Conservation (phyloP, 2,329 filamentous ascomycete species). For the Curvularia sp. region DNA sequence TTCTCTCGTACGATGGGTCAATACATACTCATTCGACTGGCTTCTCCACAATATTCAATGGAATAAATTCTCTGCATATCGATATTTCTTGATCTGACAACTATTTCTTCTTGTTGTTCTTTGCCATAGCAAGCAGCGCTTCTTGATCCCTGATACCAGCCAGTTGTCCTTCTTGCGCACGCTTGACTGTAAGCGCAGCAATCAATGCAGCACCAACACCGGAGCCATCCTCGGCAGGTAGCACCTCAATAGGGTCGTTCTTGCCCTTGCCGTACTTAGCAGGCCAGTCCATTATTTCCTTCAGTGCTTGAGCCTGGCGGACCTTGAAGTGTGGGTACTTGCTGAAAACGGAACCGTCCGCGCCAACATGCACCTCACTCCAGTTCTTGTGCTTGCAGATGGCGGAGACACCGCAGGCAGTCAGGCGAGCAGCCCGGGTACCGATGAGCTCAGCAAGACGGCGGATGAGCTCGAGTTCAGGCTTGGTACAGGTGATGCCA, state of each 20-base stretch:
- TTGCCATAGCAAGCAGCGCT: constrained; percentile 49
- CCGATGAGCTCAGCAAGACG: constrained; percentile 92
- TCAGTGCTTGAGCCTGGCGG: constrained; percentile 84
- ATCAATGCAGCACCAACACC: constrained; percentile 98
- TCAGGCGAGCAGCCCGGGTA: constrained; percentile 89
- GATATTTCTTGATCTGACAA: neutral
- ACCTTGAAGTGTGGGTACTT: constrained; percentile 99
- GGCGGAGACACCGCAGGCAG: constrained; percentile 91
- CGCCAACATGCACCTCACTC: constrained; percentile 87
- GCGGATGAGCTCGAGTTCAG: constrained; percentile 88
- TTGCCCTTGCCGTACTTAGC: constrained; percentile 72
- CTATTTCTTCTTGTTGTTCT: constrained; percentile 18
- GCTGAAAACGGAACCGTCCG: constrained; percentile 97
- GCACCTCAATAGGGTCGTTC: constrained; percentile 77
- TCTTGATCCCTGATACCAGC: constrained; percentile 63
- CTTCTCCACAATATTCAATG: too few species aligned
- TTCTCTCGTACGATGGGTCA: too few species aligned
- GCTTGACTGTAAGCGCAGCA: constrained; percentile 72
- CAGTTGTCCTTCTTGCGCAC: constrained; percentile 65
- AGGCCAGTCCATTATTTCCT: constrained; percentile 95
- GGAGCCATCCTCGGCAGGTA: constrained; percentile 92
- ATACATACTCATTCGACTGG: too few species aligned
- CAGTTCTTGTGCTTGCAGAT: constrained; percentile 97
- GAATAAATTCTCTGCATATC: neutral
- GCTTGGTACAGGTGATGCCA: constrained; percentile 70